phyloP scores from a whole-genome alignment of 805 yeast genomes.

The Metschnikowia arizonensis region DNA sequence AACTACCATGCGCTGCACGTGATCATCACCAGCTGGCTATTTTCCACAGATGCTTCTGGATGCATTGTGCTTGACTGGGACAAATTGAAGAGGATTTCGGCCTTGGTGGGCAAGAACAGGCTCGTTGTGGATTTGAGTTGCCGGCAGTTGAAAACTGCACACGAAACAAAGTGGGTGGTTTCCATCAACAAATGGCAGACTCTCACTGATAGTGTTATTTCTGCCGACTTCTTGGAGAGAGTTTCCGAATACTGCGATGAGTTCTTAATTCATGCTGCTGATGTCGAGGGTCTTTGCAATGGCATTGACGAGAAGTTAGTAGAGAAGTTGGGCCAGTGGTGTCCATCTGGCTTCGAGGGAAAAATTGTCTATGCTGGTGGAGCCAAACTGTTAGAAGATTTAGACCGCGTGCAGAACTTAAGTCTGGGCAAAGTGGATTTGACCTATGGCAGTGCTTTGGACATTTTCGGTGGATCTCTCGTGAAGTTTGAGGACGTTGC shows the following conservation, averaged over 20 bases:
- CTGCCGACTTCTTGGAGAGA: conserved; percentile 46
- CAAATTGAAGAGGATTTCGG: conserved; percentile 49
- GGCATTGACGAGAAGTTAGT: conserved; percentile 89
- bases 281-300: conserved; percentile 92
- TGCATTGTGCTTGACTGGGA: conserved; percentile 35
- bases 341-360: conserved; percentile 46
- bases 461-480: conserved; percentile 86
- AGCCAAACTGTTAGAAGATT: conserved; percentile 69
- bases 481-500: conserved; percentile 76
- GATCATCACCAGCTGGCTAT: conserved; percentile 88
- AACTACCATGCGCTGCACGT: conserved; percentile 73
- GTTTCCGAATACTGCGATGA: conserved; percentile 73
- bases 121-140: conserved; percentile 92
- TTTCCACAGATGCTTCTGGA: conserved; percentile 55
- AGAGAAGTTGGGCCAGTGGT: conserved; percentile 70
- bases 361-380: conserved; percentile 97
- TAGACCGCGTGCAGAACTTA: conserved; percentile 58
- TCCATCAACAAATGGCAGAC: conserved; percentile 98
- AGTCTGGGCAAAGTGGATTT: conserved; percentile 84
- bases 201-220: conserved; percentile 61
- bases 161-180: conserved; percentile 66
- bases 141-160: conserved; percentile 32
- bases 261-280: conserved; percentile 94
- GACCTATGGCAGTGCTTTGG: conserved; percentile 90
- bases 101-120: conserved; percentile 55